Conservation (phyloP, 768 basidiomycete species). For the Hygrocybe coccinea region DNA sequence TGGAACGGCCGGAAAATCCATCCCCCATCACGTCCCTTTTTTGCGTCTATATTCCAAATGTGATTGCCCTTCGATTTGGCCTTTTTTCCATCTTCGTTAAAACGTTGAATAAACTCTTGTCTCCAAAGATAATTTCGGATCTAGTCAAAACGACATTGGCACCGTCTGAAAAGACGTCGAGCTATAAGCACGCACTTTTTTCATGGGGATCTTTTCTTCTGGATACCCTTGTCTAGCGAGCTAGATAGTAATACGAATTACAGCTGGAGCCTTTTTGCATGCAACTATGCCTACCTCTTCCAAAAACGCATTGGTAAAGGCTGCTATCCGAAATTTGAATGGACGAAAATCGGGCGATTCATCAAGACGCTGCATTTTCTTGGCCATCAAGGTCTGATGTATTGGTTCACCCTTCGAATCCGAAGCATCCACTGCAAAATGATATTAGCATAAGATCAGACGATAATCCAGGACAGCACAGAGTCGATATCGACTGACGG, state of each 20-base stretch:
- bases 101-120: slow-evolving; percentile 88
- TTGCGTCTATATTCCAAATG: slow-evolving; percentile 98
- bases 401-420: slow-evolving; percentile 96
- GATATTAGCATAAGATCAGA: background rate
- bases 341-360: slow-evolving; percentile 96
- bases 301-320: slow-evolving; percentile 92
- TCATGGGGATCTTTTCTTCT: slow-evolving; percentile 94
- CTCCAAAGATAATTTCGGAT: slow-evolving; percentile 95
- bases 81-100: slow-evolving; percentile 99
- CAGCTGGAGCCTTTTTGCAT: background rate
- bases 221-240: slow-evolving; percentile 81
- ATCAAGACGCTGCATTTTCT: slow-evolving; percentile 96
- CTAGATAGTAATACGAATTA: slow-evolving; percentile 34
- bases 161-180: slow-evolving; percentile 11
- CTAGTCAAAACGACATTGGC: slow-evolving; percentile 32
- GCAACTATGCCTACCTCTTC: slow-evolving; percentile 61
- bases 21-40: slow-evolving; percentile 63
- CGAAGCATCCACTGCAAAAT: slow-evolving; percentile 72
- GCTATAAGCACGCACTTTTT: slow-evolving; percentile 59
- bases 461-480: slow-evolving; percentile 12
- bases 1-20: slow-evolving; percentile 90
- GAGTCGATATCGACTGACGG: slow-evolving; percentile 48
- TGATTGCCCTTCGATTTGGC: slow-evolving; percentile 99
- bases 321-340: slow-evolving; percentile 98
- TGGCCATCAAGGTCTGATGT: slow-evolving; percentile 97